Evolutionary conservation across 176 grass and related monocot species (phyloP).

Genomic region (Cenchrus purpureus): DNA sequence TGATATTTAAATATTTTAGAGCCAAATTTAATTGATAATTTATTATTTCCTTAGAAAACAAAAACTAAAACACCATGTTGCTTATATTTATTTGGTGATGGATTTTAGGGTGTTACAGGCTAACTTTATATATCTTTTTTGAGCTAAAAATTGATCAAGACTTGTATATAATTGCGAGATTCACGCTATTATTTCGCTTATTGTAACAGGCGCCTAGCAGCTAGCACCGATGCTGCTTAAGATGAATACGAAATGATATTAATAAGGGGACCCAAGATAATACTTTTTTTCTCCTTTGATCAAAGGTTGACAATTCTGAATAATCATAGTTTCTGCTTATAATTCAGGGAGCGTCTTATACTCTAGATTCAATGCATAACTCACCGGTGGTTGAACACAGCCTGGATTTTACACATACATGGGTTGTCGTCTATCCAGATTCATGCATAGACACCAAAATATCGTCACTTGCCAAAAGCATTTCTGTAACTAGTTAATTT

Average conservation of each 20-base stretch:
- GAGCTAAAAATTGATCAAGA: too few relatives aligned
- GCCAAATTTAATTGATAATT: too few relatives aligned
- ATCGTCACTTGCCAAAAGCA: background rate
- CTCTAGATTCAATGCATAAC: background rate
- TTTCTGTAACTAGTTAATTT: background rate
- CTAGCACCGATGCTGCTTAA: background rate
- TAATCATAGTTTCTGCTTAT: background rate
- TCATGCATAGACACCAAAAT: background rate
- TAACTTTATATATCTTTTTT: too few relatives aligned
- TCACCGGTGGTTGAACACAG: constrained; percentile 5
- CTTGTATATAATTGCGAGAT: too few relatives aligned
- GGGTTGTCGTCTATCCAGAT: background rate
- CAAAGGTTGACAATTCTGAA: background rate
- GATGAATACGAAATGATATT: background rate
- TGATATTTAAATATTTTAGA: too few relatives aligned
- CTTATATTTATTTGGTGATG: too few relatives aligned
- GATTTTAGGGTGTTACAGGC: too few relatives aligned
- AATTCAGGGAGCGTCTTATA: background rate
- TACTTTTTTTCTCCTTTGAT: background rate
- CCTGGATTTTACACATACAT: background rate
- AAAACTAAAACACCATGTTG: too few relatives aligned
- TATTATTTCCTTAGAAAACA: too few relatives aligned
- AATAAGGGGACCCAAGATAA: background rate
- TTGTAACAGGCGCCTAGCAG: background rate
- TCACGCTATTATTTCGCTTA: background rate